Percentiles rank a stretch among this genome's conserved stretches.
These are phyloP conservation scores for Blastomyces gilchristii DNA, from an alignment of 2,329 filamentous ascomycete species.

Conservation along the genomic window DNA sequence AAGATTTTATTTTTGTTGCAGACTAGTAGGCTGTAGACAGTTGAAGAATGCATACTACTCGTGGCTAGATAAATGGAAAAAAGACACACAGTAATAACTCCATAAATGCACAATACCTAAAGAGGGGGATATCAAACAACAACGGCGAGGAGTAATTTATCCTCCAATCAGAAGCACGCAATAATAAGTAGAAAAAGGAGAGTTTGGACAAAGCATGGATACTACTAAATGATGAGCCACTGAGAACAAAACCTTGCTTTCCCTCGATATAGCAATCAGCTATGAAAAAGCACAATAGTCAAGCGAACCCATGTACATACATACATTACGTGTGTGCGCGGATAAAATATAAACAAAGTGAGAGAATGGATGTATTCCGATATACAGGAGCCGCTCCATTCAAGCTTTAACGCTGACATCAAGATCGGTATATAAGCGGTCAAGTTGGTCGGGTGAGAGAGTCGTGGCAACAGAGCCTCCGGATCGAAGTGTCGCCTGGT, in stretches of 20 bases:
- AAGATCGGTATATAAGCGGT: conserved; percentile 15
- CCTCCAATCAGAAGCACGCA: neutral
- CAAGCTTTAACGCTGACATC: conserved; percentile 10
- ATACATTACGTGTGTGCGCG: neutral
- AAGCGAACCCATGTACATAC: neutral
- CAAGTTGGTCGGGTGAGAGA: conserved; percentile 10
- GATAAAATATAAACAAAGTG: neutral
- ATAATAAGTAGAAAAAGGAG: neutral
- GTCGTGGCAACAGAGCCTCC: conserved; percentile 6
- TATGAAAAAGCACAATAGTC: neutral
- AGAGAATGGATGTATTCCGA: neutral
- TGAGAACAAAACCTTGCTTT: neutral
- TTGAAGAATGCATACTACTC: neutral
- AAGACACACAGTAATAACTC: neutral
- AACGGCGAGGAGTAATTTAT: neutral
- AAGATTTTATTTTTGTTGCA: neutral
- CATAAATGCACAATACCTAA: neutral
- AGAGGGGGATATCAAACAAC: neutral
- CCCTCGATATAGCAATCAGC: neutral
- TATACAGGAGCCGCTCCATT: conserved; percentile 3
- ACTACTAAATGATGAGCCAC: neutral
- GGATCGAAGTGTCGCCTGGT: neutral
- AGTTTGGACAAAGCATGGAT: neutral
- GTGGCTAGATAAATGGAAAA: neutral
- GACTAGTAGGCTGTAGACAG: neutral